phyloP scores from a whole-genome alignment of 2,329 filamentous ascomycete species.

The Truncatella angustata region DNA sequence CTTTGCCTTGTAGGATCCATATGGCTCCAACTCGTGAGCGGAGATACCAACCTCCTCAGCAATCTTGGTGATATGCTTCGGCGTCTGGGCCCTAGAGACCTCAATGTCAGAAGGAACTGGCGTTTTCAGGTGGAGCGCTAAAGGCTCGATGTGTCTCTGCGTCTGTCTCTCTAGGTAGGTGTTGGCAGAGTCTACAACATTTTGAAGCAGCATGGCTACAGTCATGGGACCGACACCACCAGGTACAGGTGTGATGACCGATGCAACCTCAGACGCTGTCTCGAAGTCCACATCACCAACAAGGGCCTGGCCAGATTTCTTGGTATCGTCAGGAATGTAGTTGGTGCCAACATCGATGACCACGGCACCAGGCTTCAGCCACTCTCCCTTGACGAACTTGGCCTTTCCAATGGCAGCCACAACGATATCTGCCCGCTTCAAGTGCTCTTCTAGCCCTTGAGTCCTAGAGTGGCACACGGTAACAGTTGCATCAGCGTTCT shows the following conservation, averaged over 20 bases:
- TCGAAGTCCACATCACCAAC: constrained; percentile 96
- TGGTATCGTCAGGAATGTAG: constrained; percentile 83
- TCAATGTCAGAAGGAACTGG: constrained; percentile 96
- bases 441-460: constrained; percentile 64
- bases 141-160: constrained; percentile 72
- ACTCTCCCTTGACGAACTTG: constrained; percentile 88
- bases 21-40: constrained; percentile 87
- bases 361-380: constrained; percentile 91
- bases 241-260: constrained; percentile 91
- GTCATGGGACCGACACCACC: constrained; percentile 99
- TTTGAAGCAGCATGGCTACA: constrained; percentile 95
- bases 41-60: constrained; percentile 87
- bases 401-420: constrained; percentile 89
- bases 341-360: constrained; percentile 98
- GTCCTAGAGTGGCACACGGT: constrained; percentile 95
- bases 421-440: constrained; percentile 85
- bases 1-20: constrained; percentile 95
- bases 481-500: constrained; percentile 94
- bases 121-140: constrained; percentile 75
- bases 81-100: constrained; percentile 82
- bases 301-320: constrained; percentile 87
- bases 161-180: constrained; percentile 81
- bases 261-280: constrained; percentile 79
- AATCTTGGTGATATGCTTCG: constrained; percentile 85
- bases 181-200: constrained; percentile 84